Base-by-base conservation (phyloP, 805 yeast genomes). In the Spathaspora passalidarum region DNA sequence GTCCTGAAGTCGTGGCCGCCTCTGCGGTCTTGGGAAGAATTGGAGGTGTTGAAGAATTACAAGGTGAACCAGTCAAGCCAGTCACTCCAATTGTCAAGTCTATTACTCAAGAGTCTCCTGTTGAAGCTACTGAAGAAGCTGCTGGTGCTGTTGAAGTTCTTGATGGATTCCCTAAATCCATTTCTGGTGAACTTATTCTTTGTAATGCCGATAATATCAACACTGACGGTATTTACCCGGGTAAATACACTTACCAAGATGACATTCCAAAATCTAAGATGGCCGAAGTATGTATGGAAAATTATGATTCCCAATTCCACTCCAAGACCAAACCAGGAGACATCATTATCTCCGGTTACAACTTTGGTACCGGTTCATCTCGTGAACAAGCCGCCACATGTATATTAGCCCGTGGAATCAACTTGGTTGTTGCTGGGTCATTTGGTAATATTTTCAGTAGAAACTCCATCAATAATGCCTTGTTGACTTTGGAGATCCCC, bases 351-450 rank as follows among this genome's bases (percentile, higher is more conserved):
- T 81, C 91, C 46, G 99, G 99, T 14, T 94, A 73, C 76, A 94
- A 94, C 65, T 94, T 94, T 63, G 99, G 99, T 56, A 94, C 99
- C 9, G 99, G 99, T 40, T 91, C 97, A 7, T 89, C 97, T 20
- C 83, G 99, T 71, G 99, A 94, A 66, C 99, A 94, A 72, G 99
- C 99, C 3, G 99, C 99, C 26, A 94, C 99, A n/a, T 91, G 96
- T 18, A 86, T 94, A 49, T 76, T 94, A 54, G 98, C 99, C 36
- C 81, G 95, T 59, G 98, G 90, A 53, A 89, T 94, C 78, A 81
- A 82, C 55, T 74, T 94, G 54, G 96, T 94, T 18, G 96, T 95
- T 48, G 87, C 97, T 11, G 99, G 99, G 26, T 92, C 98, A 1
- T 94, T 94, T 62, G 96, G 97, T 60, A 95, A 94, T 73, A 94